phyloP scores from a whole-genome alignment of 2,329 filamentous ascomycete species.

The Teratosphaeria zuluensis region DNA sequence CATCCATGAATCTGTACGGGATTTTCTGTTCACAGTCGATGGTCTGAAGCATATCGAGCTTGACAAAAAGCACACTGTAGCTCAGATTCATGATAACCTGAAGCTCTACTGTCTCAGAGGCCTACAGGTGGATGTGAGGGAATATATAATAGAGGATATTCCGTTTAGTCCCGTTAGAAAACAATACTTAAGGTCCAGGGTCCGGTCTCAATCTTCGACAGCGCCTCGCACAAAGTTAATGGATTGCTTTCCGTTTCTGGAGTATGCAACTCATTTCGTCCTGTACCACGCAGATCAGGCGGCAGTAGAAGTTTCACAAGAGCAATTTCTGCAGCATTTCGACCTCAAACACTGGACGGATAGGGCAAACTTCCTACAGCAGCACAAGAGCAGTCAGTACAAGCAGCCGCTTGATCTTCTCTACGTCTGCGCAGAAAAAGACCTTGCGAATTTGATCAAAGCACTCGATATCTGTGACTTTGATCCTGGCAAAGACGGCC shows the following conservation, averaged over 20 bases:
- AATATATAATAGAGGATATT: too few species aligned
- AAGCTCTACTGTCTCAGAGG: slow-evolving; percentile 7
- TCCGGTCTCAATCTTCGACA: too few species aligned
- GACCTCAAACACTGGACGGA: too few species aligned
- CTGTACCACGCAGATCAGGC: slow-evolving; percentile 34
- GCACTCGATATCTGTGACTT: too few species aligned
- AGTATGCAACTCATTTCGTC: slow-evolving; percentile 29
- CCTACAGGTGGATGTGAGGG: too few species aligned
- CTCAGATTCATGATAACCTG: slow-evolving; percentile 3
- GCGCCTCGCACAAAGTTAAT: too few species aligned
- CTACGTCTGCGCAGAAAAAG: background rate
- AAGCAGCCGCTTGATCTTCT: slow-evolving; percentile 5
- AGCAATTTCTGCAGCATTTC: slow-evolving; percentile 20
- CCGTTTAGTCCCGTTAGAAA: too few species aligned
- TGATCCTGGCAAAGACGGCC: too few species aligned
- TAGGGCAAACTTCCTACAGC: slow-evolving; percentile 28
- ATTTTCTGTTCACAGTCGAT: slow-evolving; percentile 27
- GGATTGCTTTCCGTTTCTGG: slow-evolving; percentile 27
- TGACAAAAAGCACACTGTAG: background rate
- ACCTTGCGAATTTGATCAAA: too few species aligned
- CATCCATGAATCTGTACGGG: slow-evolving; percentile 44
- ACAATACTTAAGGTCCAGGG: too few species aligned
- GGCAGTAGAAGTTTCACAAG: slow-evolving; percentile 18
- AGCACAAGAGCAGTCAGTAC: slow-evolving; percentile 18
- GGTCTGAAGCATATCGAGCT: slow-evolving; percentile 24